Evolutionary conservation across 129 eudicot genomes (phyloP), one percentile per base, ranked within the genome.

Genomic region (Chrysanthemum lavandulifolium): DNA sequence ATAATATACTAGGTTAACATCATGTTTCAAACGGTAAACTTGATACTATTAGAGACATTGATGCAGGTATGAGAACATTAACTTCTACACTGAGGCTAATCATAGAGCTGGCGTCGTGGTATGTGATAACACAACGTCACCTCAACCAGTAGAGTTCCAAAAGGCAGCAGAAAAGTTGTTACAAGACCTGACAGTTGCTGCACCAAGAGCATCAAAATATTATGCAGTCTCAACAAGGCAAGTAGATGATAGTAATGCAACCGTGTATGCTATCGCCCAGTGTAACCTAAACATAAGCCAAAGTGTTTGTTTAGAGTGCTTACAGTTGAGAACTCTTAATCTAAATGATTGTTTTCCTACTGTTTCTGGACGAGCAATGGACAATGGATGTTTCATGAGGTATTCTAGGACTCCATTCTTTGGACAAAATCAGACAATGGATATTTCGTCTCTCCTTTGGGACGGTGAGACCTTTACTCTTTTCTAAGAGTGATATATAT

Each of bases 301-400:
- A 55, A 73, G 74, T 16, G 79, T 83, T 13, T 89, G 96, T 70
- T 65, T 16, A 31, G 84, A 81, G 61, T 89, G 96, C 85, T 81
- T 89, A 69, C 25, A 77, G 25, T 56, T 74, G 56, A 88, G 88
- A 23, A 27, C 79, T 33, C 4, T 9, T 13, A 81, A 73, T 25
- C 69, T 86, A 2, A 18, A 62, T 15, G 73, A 33, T 15, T 89
- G 96, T 54, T 81, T 84, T 31, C 90, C 92, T 7, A 15, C 86
- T 19, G 18, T 78, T 3, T 80, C 83, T 48, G 96, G 90, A 33
- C 78, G 86, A 10, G 88, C 92, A 70, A 53, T 84, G 65, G 88
- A 84, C 43, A 84, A 82, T 0, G 92, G 85, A 40, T 86, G 96
- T 59, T 89, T 86, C 64, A 49, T 89, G 76, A 82, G 96, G 78